These are phyloP conservation scores for Kwoniella mangroviensis DNA, from an alignment of 768 basidiomycete genomes.

Conservation along the genomic window DNA sequence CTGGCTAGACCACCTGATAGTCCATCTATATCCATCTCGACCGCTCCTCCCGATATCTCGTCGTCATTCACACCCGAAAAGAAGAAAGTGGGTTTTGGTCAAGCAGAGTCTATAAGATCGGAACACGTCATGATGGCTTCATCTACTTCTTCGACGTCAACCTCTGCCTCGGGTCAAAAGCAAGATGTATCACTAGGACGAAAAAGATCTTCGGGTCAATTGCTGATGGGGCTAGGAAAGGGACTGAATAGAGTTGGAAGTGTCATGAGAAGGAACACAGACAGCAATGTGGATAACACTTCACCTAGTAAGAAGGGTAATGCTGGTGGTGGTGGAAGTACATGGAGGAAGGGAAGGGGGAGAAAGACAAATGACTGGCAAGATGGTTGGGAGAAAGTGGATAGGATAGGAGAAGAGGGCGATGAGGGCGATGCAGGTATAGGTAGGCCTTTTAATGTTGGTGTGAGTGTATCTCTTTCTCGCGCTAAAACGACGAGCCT, in stretches of 20 bases:
- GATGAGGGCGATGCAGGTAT: constrained; percentile 42
- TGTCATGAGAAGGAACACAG: constrained; percentile 35
- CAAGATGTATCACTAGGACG: not conserved
- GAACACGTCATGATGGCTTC: not conserved
- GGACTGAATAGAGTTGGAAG: constrained; percentile 44
- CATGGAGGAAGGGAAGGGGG: constrained; percentile 13
- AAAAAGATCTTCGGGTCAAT: constrained; percentile 31
- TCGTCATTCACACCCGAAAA: not conserved
- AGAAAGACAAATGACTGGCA: constrained; percentile 7
- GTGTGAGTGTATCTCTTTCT: constrained; percentile 26
- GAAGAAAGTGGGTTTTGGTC: constrained; percentile 13
- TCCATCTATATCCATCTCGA: constrained; percentile 2
- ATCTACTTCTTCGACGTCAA: not conserved
- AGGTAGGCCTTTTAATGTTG: constrained; percentile 42
- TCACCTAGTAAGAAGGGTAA: not conserved
- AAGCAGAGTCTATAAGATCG: constrained; percentile 12
- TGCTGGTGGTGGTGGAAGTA: not conserved
- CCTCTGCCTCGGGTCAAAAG: not conserved
- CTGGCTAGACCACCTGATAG: not conserved
- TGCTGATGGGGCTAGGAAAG: constrained; percentile 34
- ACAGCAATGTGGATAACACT: constrained; percentile 5
- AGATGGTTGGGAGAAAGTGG: constrained; percentile 23
- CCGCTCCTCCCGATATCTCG: not conserved
- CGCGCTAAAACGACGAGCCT: too few relatives aligned
- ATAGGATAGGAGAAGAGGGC: not conserved